Conservation (phyloP, 371 early-diverging fungal species). For the Mortierella sp. region DNA sequence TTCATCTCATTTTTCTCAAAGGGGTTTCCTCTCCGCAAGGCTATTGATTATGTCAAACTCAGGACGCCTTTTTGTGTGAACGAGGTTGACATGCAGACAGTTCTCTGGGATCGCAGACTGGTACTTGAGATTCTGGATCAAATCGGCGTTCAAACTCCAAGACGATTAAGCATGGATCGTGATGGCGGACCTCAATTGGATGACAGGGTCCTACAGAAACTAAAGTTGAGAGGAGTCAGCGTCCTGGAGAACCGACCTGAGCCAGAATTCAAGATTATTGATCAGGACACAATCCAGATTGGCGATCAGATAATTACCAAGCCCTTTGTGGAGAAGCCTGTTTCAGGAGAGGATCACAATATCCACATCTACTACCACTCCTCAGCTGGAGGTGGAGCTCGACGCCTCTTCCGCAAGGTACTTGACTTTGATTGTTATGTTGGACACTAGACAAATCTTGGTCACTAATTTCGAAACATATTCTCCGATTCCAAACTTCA, state of each 20-base stretch:
- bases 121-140: constrained; percentile 89
- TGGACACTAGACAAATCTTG: background rate
- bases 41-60: constrained; percentile 88
- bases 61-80: constrained; percentile 93
- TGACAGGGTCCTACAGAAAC: constrained; percentile 60
- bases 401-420: constrained; percentile 96
- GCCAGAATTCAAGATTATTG: constrained; percentile 65
- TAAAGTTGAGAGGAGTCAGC: constrained; percentile 64
- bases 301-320: constrained; percentile 80
- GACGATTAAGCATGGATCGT: constrained; percentile 79
- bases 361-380: constrained; percentile 95
- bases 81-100: constrained; percentile 90
- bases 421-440: background rate
- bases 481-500: constrained; percentile 28
- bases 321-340: constrained; percentile 99
- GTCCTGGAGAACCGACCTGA: constrained; percentile 54
- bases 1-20: constrained; percentile 96
- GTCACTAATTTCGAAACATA: background rate
- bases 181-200: constrained; percentile 79
- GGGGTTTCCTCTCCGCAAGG: constrained; percentile 97
- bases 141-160: constrained; percentile 91
- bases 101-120: constrained; percentile 93
- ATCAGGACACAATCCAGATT: constrained; percentile 82
- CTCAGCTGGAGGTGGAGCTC: constrained; percentile 90
- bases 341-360: constrained; percentile 97